phyloP scores from a whole-genome alignment of 2,329 filamentous ascomycete genomes.

The Sporothrix luriei region DNA sequence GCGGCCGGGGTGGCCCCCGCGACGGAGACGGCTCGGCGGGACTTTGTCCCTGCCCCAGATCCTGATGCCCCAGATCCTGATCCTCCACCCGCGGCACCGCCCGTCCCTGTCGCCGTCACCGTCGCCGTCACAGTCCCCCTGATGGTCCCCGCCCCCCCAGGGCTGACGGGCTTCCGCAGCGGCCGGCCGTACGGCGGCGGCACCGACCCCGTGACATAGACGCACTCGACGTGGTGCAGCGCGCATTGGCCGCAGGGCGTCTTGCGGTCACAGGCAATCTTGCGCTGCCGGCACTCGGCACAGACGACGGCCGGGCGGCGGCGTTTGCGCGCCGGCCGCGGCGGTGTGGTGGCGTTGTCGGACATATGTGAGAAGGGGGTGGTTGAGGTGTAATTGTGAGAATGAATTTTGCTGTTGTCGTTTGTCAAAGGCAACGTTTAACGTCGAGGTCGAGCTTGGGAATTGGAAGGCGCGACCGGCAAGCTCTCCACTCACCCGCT shows the following conservation, averaged over 20 bases:
- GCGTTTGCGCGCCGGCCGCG: slow-evolving; percentile 34
- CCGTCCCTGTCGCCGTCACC: slow-evolving; percentile 8
- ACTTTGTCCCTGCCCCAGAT: not conserved
- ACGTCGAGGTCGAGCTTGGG: too few relatives aligned
- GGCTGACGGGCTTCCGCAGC: not conserved
- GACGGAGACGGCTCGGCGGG: not conserved
- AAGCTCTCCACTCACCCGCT: too few relatives aligned
- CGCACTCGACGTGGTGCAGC: slow-evolving; percentile 56
- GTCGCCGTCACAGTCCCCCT: too few relatives aligned
- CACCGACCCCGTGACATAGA: slow-evolving; percentile 48
- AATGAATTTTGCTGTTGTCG: not conserved
- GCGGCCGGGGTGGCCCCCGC: not conserved
- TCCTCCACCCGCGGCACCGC: too few relatives aligned
- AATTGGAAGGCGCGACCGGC: too few relatives aligned
- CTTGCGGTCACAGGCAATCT: slow-evolving; percentile 63
- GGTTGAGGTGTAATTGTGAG: not conserved
- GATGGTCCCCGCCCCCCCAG: too few relatives aligned
- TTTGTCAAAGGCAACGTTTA: not conserved
- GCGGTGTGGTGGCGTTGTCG: not conserved
- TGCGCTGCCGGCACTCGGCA: slow-evolving; percentile 59
- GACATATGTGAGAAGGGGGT: not conserved
- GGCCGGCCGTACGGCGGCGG: slow-evolving; percentile 37
- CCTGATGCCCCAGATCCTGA: too few relatives aligned
- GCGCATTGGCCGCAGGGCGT: slow-evolving; percentile 62
- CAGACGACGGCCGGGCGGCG: slow-evolving; percentile 53